Conservation (phyloP, 2,329 filamentous ascomycete species). For the Neonectria neomacrospora region DNA sequence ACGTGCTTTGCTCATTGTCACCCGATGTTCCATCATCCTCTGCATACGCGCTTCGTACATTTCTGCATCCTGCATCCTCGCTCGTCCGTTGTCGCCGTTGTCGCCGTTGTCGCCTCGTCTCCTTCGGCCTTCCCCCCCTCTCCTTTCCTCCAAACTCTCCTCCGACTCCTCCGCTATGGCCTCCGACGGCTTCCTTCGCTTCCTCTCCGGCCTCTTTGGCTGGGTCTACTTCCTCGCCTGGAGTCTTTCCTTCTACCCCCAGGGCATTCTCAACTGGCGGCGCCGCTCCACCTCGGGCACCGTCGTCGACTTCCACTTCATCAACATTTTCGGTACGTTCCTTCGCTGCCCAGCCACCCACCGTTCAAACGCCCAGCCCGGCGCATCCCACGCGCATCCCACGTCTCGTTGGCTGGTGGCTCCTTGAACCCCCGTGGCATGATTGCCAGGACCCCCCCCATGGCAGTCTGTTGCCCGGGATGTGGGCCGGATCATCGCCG, state of each 20-base stretch:
- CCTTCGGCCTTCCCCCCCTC: conserved; percentile 1
- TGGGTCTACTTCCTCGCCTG: conserved; percentile 82
- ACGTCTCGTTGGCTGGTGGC: neutral
- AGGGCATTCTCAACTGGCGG: conserved; percentile 81
- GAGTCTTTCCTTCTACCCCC: conserved; percentile 94
- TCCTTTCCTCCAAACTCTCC: neutral
- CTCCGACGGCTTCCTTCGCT: conserved; percentile 54
- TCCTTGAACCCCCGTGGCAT: conserved; percentile 26
- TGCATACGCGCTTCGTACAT: conserved; percentile 8
- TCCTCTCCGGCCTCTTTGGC: conserved; percentile 71
- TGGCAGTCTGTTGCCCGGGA: conserved; percentile 19
- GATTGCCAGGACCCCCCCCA: conserved; percentile 31
- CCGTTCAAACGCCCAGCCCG: neutral
- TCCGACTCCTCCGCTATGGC: conserved; percentile 28
- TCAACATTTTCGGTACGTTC: conserved; percentile 70
- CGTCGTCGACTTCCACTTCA: conserved; percentile 86
- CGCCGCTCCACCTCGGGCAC: conserved; percentile 84
- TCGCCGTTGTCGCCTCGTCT: conserved; percentile 5
- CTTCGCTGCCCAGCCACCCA: conserved; percentile 1
- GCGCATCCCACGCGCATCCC: conserved; percentile 20
- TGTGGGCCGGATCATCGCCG: conserved; percentile 30
- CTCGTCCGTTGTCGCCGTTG: conserved; percentile 3
- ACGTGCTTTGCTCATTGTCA: conserved; percentile 17
- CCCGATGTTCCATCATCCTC: conserved; percentile 26
- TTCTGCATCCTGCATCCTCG: conserved; percentile 5